Percentiles rank a stretch among this genome's conserved stretches.
These are phyloP conservation scores for Aspergillus nanangensis DNA, from an alignment of 495 filamentous ascomycete genomes.

Conservation along the genomic window DNA sequence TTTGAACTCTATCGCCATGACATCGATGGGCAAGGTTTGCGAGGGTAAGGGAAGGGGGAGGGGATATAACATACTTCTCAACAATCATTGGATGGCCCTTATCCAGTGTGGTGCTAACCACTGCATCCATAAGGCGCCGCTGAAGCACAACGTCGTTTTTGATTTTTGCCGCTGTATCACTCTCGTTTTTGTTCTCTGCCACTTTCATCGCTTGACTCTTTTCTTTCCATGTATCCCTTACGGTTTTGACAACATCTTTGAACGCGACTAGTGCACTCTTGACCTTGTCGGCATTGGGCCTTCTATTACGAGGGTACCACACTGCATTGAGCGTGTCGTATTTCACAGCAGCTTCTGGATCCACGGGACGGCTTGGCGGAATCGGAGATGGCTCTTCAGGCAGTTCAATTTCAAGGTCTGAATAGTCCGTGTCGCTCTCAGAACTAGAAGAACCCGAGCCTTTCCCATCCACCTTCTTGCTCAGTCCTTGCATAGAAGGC, in stretches of 20 bases:
- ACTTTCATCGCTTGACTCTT: conserved; percentile 52
- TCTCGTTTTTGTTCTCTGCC: conserved; percentile 49
- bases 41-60: conserved; percentile 10
- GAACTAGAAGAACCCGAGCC: conserved; percentile 32
- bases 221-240: conserved; percentile 60
- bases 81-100: conserved; percentile 62
- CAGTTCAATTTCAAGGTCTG: conserved; percentile 40
- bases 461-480: conserved; percentile 28
- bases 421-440: conserved; percentile 49
- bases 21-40: conserved; percentile 17
- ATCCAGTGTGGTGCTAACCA: conserved; percentile 54
- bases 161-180: conserved; percentile 33
- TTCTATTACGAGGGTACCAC: conserved; percentile 54
- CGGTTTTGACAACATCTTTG: conserved; percentile 57
- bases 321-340: conserved; percentile 64
- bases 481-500: conserved; percentile 12
- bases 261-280: conserved; percentile 50
- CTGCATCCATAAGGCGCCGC: conserved; percentile 54
- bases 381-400: conserved; percentile 49
- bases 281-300: conserved; percentile 41
- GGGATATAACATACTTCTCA: conserved; percentile 52
- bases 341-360: conserved; percentile 48
- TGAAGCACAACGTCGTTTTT: conserved; percentile 50
- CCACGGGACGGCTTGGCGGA: conserved; percentile 45
- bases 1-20: conserved; percentile 30